Conservation (phyloP, 2,329 filamentous ascomycete species). For the Cercospora sp. region DNA sequence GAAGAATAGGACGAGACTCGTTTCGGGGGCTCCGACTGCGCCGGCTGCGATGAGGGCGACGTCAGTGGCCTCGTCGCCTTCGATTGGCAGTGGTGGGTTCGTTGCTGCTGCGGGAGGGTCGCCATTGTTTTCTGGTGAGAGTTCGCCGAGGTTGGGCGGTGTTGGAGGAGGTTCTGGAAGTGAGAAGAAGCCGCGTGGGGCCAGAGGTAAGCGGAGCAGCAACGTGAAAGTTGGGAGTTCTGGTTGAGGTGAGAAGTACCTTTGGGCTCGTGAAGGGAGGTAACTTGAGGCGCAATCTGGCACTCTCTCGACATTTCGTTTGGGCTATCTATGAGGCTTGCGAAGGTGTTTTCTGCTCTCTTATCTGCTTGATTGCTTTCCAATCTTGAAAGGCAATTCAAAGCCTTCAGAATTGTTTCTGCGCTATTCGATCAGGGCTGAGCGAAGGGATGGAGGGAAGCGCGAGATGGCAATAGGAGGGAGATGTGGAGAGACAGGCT, state of each 20-base stretch:
- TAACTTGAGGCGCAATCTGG: too few species aligned
- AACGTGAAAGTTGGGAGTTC: not conserved
- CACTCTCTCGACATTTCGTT: too few species aligned
- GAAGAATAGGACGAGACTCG: not conserved
- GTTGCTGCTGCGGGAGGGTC: not conserved
- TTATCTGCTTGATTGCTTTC: not conserved
- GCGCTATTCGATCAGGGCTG: rapidly evolving
- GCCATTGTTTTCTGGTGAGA: not conserved
- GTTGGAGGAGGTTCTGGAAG: not conserved
- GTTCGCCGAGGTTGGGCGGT: not conserved
- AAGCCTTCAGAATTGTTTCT: not conserved
- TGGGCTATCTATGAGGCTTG: too few species aligned
- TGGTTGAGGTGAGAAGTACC: not conserved
- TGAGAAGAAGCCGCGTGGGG: not conserved
- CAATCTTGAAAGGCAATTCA: not conserved
- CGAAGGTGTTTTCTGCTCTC: too few species aligned
- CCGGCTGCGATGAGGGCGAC: not conserved
- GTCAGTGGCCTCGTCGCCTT: not conserved
- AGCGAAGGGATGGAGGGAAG: not conserved
- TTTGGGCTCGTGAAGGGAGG: too few species aligned
- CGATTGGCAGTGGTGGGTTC: not conserved
- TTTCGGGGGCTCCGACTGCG: not conserved
- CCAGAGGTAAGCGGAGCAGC: not conserved
- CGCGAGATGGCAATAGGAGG: not conserved
- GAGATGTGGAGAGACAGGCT: not conserved